Conservation (phyloP, 2,329 filamentous ascomycete genomes). For the Stagonosporopsis rhizophila region DNA sequence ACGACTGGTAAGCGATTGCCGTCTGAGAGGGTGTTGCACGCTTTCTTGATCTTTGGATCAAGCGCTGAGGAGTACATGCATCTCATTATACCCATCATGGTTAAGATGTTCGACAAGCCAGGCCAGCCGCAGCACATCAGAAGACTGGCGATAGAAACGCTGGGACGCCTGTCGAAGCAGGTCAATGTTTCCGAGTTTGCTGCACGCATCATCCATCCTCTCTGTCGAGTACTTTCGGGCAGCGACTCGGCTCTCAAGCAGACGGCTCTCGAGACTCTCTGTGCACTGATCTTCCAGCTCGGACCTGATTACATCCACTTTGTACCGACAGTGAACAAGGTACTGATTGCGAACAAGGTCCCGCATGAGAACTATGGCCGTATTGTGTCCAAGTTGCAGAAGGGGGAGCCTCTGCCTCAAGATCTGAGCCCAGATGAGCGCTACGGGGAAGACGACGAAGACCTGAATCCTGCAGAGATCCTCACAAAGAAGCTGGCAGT, state of each 20-base stretch:
- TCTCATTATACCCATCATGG: slow-evolving; percentile 93
- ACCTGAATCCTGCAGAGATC: slow-evolving; percentile 81
- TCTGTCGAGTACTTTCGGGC: slow-evolving; percentile 80
- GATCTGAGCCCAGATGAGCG: slow-evolving; percentile 87
- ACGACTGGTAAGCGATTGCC: slow-evolving; percentile 75
- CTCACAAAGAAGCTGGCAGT: slow-evolving; percentile 93
- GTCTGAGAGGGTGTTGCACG: slow-evolving; percentile 90
- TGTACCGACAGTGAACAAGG: slow-evolving; percentile 89
- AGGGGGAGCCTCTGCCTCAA: slow-evolving; percentile 92
- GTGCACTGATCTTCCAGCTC: slow-evolving; percentile 92
- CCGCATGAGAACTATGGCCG: slow-evolving; percentile 91
- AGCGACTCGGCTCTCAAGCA: slow-evolving; percentile 76
- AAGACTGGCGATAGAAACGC: slow-evolving; percentile 90
- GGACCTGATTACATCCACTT: slow-evolving; percentile 96
- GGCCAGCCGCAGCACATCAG: slow-evolving; percentile 80
- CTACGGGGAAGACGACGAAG: slow-evolving; percentile 79
- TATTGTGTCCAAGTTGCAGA: slow-evolving; percentile 89
- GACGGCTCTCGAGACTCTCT: slow-evolving; percentile 90
- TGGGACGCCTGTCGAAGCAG: slow-evolving; percentile 91
- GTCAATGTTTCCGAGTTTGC: slow-evolving; percentile 98
- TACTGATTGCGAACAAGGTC: slow-evolving; percentile 78
- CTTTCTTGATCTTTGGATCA: slow-evolving; percentile 93
- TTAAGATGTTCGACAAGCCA: slow-evolving; percentile 90
- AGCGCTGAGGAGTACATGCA: slow-evolving; percentile 99
- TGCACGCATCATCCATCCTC: slow-evolving; percentile 92